These are phyloP conservation scores for Xylaria sp. DNA, from an alignment of 2,329 filamentous ascomycete genomes.

Conservation along the genomic window DNA sequence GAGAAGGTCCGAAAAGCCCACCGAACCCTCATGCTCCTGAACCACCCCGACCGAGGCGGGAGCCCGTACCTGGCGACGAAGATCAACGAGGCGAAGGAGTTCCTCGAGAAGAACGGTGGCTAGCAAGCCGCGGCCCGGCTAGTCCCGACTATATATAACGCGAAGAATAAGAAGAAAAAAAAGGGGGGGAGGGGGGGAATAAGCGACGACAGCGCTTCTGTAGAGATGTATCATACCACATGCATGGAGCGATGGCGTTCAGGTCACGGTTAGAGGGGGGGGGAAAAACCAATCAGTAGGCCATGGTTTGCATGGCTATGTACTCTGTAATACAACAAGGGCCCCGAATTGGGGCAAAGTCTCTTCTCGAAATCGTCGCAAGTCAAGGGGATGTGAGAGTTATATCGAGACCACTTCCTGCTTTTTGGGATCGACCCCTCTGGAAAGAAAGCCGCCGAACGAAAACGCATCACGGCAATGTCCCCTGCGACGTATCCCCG, in stretches of 20 bases:
- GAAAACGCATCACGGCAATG: not conserved
- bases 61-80: constrained; percentile 97
- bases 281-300: constrained; percentile 14
- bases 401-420: not conserved
- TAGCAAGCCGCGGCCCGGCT: constrained; percentile 11
- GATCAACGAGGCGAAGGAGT: constrained; percentile 97
- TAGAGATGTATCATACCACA: constrained; percentile 27
- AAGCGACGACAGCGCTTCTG: not conserved
- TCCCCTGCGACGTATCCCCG: not conserved
- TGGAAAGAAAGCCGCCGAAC: no score
- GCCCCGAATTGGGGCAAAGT: constrained; percentile 16
- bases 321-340: constrained; percentile 9
- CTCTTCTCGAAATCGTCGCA: constrained; percentile 23
- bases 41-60: constrained; percentile 96
- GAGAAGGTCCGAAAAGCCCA: constrained; percentile 96
- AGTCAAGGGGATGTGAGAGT: not conserved
- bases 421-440: no score
- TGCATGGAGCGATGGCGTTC: constrained; percentile 36
- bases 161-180: no score
- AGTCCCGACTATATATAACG: not conserved
- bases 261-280: constrained; percentile 18
- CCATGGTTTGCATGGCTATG: constrained; percentile 5
- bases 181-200: no score
- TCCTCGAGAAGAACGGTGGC: constrained; percentile 73
- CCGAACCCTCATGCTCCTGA: constrained; percentile 92